Evolutionary conservation across 23 red algal species (phyloP).

Genomic region (Gracilaria caudata): DNA sequence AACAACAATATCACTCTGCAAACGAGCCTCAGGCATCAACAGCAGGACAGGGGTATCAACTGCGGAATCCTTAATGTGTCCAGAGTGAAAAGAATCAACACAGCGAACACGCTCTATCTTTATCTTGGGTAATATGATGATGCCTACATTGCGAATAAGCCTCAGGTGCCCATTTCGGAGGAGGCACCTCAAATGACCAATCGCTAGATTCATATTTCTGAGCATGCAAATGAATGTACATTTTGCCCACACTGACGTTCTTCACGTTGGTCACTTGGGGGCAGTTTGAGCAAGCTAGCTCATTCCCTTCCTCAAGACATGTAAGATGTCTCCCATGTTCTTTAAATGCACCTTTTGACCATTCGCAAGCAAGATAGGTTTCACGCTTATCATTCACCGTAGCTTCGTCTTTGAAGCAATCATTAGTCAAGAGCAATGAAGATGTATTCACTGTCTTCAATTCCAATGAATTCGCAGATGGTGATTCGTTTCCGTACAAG

Average conservation of each 20-base stretch:
- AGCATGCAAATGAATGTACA: constrained; percentile 72
- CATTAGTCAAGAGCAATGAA: neutral
- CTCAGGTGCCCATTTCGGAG: constrained; percentile 28
- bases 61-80: constrained; percentile 72
- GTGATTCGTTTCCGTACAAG: constrained; percentile 61
- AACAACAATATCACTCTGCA: constrained; percentile 68
- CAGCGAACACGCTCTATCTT: neutral
- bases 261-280: constrained; percentile 65
- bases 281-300: constrained; percentile 56
- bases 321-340: constrained; percentile 43
- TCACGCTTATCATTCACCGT: neutral
- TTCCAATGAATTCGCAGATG: neutral
- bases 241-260: constrained; percentile 47
- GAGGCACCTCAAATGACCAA: constrained; percentile 63
- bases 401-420: constrained; percentile 17
- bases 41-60: constrained; percentile 67
- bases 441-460: neutral
- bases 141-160: neutral
- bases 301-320: constrained; percentile 45
- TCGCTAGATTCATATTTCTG: constrained; percentile 69
- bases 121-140: neutral
- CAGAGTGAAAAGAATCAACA: constrained; percentile 31
- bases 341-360: constrained; percentile 36
- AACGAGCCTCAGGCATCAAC: constrained; percentile 55
- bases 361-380: constrained; percentile 52